Conservation (phyloP, 768 basidiomycete species). For the Pleurotus cornucopiae region DNA sequence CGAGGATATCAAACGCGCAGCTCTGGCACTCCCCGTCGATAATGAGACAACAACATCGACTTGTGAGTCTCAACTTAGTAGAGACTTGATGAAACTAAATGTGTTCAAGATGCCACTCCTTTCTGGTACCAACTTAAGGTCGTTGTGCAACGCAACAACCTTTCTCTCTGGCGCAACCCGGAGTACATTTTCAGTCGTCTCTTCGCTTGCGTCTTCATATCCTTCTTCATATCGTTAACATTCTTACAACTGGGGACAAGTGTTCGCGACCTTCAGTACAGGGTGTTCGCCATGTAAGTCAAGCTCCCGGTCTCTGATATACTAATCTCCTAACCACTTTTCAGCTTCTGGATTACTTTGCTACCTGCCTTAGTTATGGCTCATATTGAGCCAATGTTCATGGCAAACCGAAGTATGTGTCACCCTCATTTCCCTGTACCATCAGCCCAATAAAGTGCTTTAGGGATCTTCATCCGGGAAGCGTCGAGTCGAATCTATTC, state of each 20-base stretch:
- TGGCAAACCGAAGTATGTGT: constrained; percentile 52
- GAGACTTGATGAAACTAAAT: background rate
- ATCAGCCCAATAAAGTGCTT: background rate
- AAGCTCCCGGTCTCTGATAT: background rate
- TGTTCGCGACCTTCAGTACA: constrained; percentile 68
- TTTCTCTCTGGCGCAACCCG: constrained; percentile 76
- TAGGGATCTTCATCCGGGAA: constrained; percentile 43
- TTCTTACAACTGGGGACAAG: constrained; percentile 72
- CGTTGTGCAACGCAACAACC: constrained; percentile 63
- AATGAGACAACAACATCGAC: constrained; percentile 34
- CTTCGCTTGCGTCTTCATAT: constrained; percentile 68
- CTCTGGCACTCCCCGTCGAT: constrained; percentile 36
- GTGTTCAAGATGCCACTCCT: constrained; percentile 59
- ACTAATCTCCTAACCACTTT: background rate
- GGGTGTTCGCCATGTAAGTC: constrained; percentile 72
- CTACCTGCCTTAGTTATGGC: constrained; percentile 74
- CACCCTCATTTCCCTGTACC: background rate
- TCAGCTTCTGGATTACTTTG: constrained; percentile 62
- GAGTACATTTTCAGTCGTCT: constrained; percentile 83
- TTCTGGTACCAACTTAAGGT: constrained; percentile 70
- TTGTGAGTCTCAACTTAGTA: constrained; percentile 25
- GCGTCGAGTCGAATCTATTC: constrained; percentile 84
- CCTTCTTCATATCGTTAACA: constrained; percentile 69
- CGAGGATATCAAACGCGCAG: constrained; percentile 39
- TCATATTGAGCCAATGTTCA: constrained; percentile 82